Conservation (phyloP, 2,329 filamentous ascomycete genomes). For the Fusarium zealandicum region DNA sequence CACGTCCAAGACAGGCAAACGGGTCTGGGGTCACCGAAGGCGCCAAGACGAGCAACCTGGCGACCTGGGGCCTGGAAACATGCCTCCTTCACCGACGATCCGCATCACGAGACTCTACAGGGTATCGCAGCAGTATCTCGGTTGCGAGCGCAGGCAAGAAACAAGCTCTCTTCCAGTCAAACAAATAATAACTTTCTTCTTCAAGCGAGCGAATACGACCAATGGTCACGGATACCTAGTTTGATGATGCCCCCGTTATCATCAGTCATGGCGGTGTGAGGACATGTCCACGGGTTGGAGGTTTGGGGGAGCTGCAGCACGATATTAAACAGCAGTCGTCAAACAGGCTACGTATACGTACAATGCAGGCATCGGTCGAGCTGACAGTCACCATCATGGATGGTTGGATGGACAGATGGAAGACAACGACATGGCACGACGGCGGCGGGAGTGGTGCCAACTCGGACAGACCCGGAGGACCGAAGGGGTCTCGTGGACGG, state of each 20-base stretch:
- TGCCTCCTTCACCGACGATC: conserved; percentile 7
- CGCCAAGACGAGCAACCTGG: conserved; percentile 7
- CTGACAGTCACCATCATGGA: background rate
- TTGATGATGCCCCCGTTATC: conserved; percentile 19
- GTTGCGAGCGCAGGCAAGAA: conserved; percentile 41
- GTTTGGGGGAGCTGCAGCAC: conserved; percentile 5
- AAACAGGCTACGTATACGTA: conserved; percentile 21
- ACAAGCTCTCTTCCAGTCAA: no score
- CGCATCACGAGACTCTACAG: conserved; percentile 14
- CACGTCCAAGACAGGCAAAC: background rate
- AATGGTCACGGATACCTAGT: conserved; percentile 13
- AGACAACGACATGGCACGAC: conserved; percentile 28
- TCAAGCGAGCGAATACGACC: conserved; percentile 36
- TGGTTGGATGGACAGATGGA: conserved; percentile 20
- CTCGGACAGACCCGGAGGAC: conserved; percentile 39
- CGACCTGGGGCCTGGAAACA: background rate
- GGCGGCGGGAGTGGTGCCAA: conserved; percentile 39
- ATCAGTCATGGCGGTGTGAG: conserved; percentile 41
- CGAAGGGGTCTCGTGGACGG: conserved; percentile 38
- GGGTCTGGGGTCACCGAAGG: background rate
- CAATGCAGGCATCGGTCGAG: conserved; percentile 40
- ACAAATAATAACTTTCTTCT: background rate
- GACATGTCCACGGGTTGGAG: background rate
- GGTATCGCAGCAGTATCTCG: conserved; percentile 48
- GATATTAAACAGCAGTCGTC: conserved; percentile 5